Conservation (phyloP, 371 early-diverging fungal genomes). For the Mucor velutinosus region DNA sequence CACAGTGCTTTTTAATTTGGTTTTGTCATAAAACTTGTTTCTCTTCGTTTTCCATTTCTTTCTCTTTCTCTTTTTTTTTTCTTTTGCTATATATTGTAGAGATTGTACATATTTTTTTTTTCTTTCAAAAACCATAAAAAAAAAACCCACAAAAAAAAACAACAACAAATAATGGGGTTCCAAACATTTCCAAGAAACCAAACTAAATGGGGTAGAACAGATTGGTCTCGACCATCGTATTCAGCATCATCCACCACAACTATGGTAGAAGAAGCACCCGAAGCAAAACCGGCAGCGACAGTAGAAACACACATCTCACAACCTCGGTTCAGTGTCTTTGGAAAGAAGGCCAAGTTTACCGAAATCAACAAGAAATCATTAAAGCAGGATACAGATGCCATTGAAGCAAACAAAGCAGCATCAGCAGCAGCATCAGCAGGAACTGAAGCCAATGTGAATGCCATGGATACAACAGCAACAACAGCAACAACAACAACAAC, state of each 20-base stretch:
- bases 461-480: background rate
- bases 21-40: background rate
- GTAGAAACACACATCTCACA: background rate
- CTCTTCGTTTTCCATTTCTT: conserved; percentile 4
- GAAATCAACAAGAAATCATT: conserved; percentile 5
- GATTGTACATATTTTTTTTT: too few species aligned
- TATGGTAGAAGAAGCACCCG: background rate
- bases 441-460: background rate
- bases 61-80: conserved; percentile 1
- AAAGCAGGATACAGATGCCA: conserved; percentile 3
- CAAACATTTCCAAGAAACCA: conserved; percentile 25
- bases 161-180: conserved; percentile 15
- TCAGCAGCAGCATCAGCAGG: background rate
- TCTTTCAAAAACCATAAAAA: background rate
- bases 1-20: background rate
- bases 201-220: conserved; percentile 13
- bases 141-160: background rate
- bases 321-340: conserved; percentile 29
- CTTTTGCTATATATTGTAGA: background rate
- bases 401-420: conserved; percentile 2
- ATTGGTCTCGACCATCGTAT: conserved; percentile 12
- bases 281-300: background rate
- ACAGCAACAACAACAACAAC: too few species aligned
- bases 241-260: background rate
- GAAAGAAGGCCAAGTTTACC: conserved; percentile 20